Percentiles rank a stretch among this genome's conserved stretches.
These are phyloP conservation scores for Neofusicoccum parvum DNA, from an alignment of 2,329 filamentous ascomycete species.

Conservation along the genomic window DNA sequence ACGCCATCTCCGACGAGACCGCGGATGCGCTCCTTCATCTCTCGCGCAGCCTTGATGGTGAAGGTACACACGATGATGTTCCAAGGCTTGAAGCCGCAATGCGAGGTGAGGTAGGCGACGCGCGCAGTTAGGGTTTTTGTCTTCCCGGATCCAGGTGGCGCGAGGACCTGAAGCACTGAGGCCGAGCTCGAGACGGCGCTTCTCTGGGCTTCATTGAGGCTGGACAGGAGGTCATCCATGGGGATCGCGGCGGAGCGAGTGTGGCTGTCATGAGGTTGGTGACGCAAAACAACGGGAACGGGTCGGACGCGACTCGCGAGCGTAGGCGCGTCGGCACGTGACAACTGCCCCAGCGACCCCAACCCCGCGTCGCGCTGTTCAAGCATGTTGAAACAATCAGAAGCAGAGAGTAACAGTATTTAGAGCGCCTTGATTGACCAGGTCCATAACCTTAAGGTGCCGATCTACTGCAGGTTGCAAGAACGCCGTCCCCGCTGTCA, in stretches of 20 bases:
- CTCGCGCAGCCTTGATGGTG: constrained; percentile 88
- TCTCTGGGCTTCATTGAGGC: constrained; percentile 66
- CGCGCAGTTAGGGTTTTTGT: constrained; percentile 93
- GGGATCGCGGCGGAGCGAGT: neutral
- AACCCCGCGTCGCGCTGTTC: no score
- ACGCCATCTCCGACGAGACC: constrained; percentile 76
- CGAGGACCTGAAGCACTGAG: constrained; percentile 62
- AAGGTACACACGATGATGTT: constrained; percentile 96
- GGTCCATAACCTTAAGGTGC: no score
- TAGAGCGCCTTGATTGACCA: no score
- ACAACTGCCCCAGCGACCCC: neutral
- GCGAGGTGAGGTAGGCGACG: constrained; percentile 82
- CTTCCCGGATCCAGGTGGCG: constrained; percentile 75
- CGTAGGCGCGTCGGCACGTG: neutral
- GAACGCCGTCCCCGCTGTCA: no score
- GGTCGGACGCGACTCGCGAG: neutral
- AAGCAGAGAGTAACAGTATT: no score
- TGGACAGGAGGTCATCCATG: constrained; percentile 60
- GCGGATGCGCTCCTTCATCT: constrained; percentile 89
- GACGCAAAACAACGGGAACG: neutral
- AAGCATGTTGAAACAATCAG: no score
- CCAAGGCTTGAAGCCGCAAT: constrained; percentile 72
- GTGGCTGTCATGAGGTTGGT: neutral
- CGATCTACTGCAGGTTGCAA: no score
- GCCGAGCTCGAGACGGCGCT: constrained; percentile 66